A percentile compares a stretch with the other conserved stretches of the same genome.
phyloP scores from a whole-genome alignment of 495 filamentous ascomycete genomes.

The Parmelia sp. region DNA sequence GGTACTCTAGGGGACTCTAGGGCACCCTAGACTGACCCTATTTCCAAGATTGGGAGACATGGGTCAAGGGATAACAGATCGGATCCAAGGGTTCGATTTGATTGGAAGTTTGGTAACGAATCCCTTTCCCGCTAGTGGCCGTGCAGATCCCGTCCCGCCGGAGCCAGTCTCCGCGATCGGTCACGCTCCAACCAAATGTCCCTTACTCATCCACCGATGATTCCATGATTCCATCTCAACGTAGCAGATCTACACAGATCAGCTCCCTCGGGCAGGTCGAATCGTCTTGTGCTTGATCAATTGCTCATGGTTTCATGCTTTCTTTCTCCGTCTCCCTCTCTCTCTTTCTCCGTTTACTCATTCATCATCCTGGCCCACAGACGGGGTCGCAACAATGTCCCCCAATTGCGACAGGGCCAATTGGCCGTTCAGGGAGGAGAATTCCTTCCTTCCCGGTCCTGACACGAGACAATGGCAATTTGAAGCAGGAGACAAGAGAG shows the following conservation, averaged over 20 bases:
- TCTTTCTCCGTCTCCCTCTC: too few relatives aligned
- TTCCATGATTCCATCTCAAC: neutral
- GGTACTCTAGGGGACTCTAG: neutral
- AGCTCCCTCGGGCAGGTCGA: slow-evolving; percentile 13
- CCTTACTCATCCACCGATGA: neutral
- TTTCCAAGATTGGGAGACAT: neutral
- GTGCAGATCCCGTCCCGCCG: slow-evolving; percentile 21
- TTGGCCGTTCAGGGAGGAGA: too few relatives aligned
- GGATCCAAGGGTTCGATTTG: neutral
- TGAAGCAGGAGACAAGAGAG: neutral
- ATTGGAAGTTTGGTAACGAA: slow-evolving; percentile 21
- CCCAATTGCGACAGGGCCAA: too few relatives aligned
- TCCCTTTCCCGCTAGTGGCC: slow-evolving; percentile 18
- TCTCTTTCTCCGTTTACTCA: too few relatives aligned
- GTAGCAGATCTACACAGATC: slow-evolving; percentile 1
- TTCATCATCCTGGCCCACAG: too few relatives aligned
- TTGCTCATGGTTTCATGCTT: too few relatives aligned
- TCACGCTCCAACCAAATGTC: neutral
- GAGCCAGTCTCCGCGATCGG: slow-evolving; percentile 11
- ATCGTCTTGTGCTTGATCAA: too few relatives aligned
- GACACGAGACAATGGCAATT: neutral
- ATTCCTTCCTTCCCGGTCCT: too few relatives aligned
- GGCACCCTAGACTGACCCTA: neutral
- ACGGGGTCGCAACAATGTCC: too few relatives aligned
- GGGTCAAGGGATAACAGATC: slow-evolving; percentile 6